phyloP scores from a whole-genome alignment of 2,329 filamentous ascomycete genomes.

The Aspergillus sp. region DNA sequence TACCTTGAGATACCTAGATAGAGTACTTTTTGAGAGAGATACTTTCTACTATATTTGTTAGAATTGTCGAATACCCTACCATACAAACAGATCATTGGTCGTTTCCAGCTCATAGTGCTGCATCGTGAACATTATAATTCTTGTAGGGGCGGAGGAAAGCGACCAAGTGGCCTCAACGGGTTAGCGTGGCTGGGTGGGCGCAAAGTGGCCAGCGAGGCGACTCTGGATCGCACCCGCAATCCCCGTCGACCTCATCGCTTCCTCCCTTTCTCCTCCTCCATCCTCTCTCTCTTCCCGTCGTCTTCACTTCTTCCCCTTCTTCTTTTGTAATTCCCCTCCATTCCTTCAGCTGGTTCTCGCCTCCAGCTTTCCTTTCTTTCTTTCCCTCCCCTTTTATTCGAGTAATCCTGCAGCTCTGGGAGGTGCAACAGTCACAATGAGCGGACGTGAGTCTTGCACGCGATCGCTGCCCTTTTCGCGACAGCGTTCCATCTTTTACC shows the following conservation, averaged over 20 bases:
- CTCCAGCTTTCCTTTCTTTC: slow-evolving; percentile 34
- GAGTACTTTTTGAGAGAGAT: neutral
- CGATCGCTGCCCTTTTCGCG: slow-evolving; percentile 28
- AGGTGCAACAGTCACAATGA: slow-evolving; percentile 54
- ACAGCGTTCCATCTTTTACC: slow-evolving; percentile 17
- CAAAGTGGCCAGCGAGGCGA: slow-evolving; percentile 41
- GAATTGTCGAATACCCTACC: neutral
- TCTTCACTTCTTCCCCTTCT: slow-evolving; percentile 28
- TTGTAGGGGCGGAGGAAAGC: slow-evolving; percentile 24
- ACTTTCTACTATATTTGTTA: no score
- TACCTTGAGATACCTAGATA: slow-evolving; percentile 7
- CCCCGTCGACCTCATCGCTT: slow-evolving; percentile 28
- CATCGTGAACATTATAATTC: no score
- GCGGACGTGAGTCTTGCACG: slow-evolving; percentile 56
- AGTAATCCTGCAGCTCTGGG: slow-evolving; percentile 30
- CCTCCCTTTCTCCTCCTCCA: slow-evolving; percentile 25
- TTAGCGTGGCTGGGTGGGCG: slow-evolving; percentile 38
- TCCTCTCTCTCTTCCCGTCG: slow-evolving; percentile 22
- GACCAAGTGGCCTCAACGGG: slow-evolving; percentile 42
- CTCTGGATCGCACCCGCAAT: slow-evolving; percentile 29
- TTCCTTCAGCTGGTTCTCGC: slow-evolving; percentile 38
- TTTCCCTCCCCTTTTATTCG: slow-evolving; percentile 19
- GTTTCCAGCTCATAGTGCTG: neutral
- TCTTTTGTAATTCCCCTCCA: slow-evolving; percentile 26
- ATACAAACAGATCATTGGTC: neutral